Evolutionary conservation across 768 basidiomycete species (phyloP).

Genomic region (Suillus lakei): DNA sequence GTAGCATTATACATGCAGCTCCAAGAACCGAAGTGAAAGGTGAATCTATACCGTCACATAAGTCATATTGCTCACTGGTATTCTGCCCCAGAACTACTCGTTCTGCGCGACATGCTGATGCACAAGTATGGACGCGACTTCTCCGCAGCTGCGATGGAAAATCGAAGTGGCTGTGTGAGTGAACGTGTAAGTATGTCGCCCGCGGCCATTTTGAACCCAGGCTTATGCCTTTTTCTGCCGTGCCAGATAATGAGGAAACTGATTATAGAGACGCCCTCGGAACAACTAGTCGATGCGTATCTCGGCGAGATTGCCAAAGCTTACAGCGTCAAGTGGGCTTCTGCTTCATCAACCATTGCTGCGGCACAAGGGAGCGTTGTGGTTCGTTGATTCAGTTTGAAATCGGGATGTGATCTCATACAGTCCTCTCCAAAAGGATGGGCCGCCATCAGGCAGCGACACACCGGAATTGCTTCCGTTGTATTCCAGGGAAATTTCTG

Average conservation of each 20-base stretch:
- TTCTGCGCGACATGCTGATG: slow-evolving; percentile 92
- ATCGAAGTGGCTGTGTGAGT: slow-evolving; percentile 79
- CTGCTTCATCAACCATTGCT: slow-evolving; percentile 37
- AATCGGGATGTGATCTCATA: neutral
- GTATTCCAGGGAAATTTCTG: slow-evolving; percentile 31
- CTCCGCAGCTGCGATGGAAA: slow-evolving; percentile 84
- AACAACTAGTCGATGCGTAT: slow-evolving; percentile 85
- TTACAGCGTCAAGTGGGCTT: slow-evolving; percentile 75
- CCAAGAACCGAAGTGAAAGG: slow-evolving; percentile 92
- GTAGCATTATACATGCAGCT: slow-evolving; percentile 88
- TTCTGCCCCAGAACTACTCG: slow-evolving; percentile 71
- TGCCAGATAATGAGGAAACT: slow-evolving; percentile 79
- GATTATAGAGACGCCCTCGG: slow-evolving; percentile 66
- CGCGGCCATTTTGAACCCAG: neutral
- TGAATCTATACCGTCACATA: slow-evolving; percentile 26
- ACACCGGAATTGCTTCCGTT: slow-evolving; percentile 27
- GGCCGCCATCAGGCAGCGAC: slow-evolving; percentile 4
- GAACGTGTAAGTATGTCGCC: slow-evolving; percentile 63
- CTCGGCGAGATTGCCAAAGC: slow-evolving; percentile 88
- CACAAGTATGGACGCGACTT: slow-evolving; percentile 96
- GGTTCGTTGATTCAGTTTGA: slow-evolving; percentile 37
- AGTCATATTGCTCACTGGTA: slow-evolving; percentile 10
- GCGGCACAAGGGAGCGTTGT: slow-evolving; percentile 40
- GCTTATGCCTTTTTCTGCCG: slow-evolving; percentile 5
- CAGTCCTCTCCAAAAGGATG: slow-evolving; percentile 1